These are phyloP conservation scores for Daldinia eschscholtzii DNA, from an alignment of 2,329 filamentous ascomycete genomes.

Conservation along the genomic window DNA sequence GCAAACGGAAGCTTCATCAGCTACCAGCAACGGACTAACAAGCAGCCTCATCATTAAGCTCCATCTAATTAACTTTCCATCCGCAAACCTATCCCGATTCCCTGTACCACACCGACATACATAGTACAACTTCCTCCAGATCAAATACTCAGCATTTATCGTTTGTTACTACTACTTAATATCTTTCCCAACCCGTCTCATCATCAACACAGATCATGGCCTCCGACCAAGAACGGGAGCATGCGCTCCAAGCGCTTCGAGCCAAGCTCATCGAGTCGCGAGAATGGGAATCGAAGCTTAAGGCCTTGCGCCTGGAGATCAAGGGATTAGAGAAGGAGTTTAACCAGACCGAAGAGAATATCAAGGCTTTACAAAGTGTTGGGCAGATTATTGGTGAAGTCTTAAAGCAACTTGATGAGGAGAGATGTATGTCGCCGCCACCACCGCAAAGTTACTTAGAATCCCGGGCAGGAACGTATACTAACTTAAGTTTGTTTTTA, in stretches of 20 bases:
- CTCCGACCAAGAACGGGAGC: constrained; percentile 71
- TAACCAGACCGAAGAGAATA: constrained; percentile 98
- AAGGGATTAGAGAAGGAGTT: constrained; percentile 96
- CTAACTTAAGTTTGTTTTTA: constrained; percentile 7
- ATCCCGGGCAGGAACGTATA: not conserved
- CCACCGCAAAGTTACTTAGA: not conserved
- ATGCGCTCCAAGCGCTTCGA: constrained; percentile 83
- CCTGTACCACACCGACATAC: constrained; percentile 8
- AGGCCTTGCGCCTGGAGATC: constrained; percentile 92
- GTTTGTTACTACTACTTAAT: constrained; percentile 18
- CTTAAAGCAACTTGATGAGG: constrained; percentile 97
- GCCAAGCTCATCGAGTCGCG: constrained; percentile 89
- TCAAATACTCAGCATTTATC: not conserved
- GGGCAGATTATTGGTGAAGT: constrained; percentile 99
- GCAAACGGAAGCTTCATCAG: constrained; percentile 48
- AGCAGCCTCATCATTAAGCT: constrained; percentile 36
- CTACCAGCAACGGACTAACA: constrained; percentile 28
- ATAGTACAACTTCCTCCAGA: not conserved
- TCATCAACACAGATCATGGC: constrained; percentile 56
- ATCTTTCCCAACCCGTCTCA: constrained; percentile 18
- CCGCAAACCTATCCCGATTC: constrained; percentile 11
- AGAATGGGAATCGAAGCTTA: constrained; percentile 99
- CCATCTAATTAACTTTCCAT: constrained; percentile 34
- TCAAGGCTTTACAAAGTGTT: constrained; percentile 98
- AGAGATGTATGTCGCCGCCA: constrained; percentile 80